Conservation (phyloP, 1,139 yeast species). For the Yamadazyma taylorii region DNA sequence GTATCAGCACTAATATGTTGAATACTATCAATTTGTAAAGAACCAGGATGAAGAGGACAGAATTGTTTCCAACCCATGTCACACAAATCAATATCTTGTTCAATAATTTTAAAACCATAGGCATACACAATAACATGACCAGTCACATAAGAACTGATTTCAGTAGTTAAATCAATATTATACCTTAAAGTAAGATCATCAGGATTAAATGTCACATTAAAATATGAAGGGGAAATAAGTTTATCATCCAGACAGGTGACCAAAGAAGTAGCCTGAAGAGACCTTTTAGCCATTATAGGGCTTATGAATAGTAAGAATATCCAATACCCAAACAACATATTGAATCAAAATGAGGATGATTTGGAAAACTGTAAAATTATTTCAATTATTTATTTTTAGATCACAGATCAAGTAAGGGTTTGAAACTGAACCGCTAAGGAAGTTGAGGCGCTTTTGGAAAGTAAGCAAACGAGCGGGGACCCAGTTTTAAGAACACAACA, state of each 20-base stretch:
- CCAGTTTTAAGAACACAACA: no score
- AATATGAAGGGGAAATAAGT: slow-evolving; percentile 61
- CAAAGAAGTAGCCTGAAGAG: slow-evolving; percentile 61
- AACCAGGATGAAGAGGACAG: slow-evolving; percentile 74
- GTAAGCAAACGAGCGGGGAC: no score
- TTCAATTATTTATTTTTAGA: no score
- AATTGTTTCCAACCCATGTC: slow-evolving; percentile 71
- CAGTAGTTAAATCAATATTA: slow-evolving; percentile 60
- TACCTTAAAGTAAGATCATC: slow-evolving; percentile 62
- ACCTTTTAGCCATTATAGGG: slow-evolving; percentile 31
- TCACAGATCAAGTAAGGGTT: no score
- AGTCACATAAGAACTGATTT: slow-evolving; percentile 53
- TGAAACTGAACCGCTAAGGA: no score
- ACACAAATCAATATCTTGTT: slow-evolving; percentile 56
- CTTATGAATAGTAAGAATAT: slow-evolving; percentile 5
- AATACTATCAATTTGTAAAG: slow-evolving; percentile 64
- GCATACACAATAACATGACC: slow-evolving; percentile 72
- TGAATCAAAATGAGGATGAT: not conserved
- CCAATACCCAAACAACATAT: slow-evolving; percentile 1
- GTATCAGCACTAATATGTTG: slow-evolving; percentile 51
- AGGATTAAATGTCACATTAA: slow-evolving; percentile 68
- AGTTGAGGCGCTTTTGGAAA: no score
- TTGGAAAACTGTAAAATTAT: not conserved
- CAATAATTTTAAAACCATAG: slow-evolving; percentile 67
- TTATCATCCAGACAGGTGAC: slow-evolving; percentile 75